Base-by-base conservation (phyloP, 257 asterid species). In the Solanum peruvianum region DNA sequence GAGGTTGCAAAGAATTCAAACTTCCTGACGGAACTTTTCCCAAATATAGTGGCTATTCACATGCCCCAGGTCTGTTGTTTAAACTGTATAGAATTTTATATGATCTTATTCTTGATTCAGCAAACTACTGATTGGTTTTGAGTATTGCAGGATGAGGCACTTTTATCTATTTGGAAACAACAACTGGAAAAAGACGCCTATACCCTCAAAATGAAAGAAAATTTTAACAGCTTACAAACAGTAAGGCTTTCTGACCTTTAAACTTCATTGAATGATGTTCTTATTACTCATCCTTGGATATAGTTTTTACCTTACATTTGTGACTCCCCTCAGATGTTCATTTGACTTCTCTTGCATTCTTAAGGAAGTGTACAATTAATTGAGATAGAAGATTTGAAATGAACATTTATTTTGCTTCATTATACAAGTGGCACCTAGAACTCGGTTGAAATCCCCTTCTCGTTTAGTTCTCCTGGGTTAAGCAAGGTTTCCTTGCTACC, bases 41-140 rank as follows among this genome's bases (percentile, higher is more conserved):
- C 98, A 44, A 96, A 96, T 88, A 93, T 93, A 96, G 98, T 96
- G 85, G 90, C 92, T 27, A 94, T 96, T 90, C 96, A 95, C 89
- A 58, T 91, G 91, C 99, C 99, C n/a, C 97, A 94, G 98, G 98
- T 91, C 52, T 87, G 91, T 84, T 84, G 76, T 80, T 84, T 31
- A 80, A 75, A 85, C 81, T 84, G 15, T 52, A 33, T 70, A 41
- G 56, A 21, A 58, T 8, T 83, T 70, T 72, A 9, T 77, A 83
- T 89, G 81, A 84, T 83, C 42, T 67, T 69, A 23, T 25, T 11
- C 73, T 58, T 45, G 7, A 49, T 47, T 45, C 35, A 64, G 9
- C 16, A 64, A 14, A n/a, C 31, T 23, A 42, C 41, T 92, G 86
- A 90, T 84, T 81, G 88, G 86, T 71, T 31, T 13, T 42, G 4